A percentile compares a stretch with the other conserved stretches of the same genome.
Conservation (phyloP, 306 rosid species). For the Citrullus colocynthis region DNA sequence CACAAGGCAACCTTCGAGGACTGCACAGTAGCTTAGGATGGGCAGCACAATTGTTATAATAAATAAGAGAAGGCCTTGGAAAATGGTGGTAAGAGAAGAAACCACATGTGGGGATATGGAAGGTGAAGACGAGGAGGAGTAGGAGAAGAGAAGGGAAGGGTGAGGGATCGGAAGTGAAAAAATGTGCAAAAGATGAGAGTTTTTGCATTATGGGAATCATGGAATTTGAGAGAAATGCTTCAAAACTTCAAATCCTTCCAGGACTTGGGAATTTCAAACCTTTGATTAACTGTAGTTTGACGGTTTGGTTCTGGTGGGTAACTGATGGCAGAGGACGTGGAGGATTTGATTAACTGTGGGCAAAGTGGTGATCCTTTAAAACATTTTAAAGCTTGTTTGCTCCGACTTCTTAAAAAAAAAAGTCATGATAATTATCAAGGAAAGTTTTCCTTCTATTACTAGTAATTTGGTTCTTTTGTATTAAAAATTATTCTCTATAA, state of each 20-base stretch:
- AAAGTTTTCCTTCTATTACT: too few species aligned
- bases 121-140: neutral
- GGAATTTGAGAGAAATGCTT: neutral
- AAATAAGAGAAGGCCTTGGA: neutral
- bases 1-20: neutral
- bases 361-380: neutral
- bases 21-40: neutral
- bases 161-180: neutral
- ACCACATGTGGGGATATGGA: neutral
- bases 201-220: neutral
- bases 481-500: too few species aligned
- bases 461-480: too few species aligned
- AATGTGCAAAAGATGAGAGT: neutral
- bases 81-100: neutral
- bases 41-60: neutral
- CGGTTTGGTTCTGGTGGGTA: neutral
- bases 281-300: neutral
- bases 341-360: neutral
- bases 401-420: too few species aligned
- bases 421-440: too few species aligned
- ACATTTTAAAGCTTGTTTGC: neutral
- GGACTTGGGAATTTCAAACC: neutral
- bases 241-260: neutral
- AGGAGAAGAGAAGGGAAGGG: constrained; percentile 1
- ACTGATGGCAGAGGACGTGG: neutral